Conservation (phyloP, 164 flowering plant species). For the Macadamia integrifolia region DNA sequence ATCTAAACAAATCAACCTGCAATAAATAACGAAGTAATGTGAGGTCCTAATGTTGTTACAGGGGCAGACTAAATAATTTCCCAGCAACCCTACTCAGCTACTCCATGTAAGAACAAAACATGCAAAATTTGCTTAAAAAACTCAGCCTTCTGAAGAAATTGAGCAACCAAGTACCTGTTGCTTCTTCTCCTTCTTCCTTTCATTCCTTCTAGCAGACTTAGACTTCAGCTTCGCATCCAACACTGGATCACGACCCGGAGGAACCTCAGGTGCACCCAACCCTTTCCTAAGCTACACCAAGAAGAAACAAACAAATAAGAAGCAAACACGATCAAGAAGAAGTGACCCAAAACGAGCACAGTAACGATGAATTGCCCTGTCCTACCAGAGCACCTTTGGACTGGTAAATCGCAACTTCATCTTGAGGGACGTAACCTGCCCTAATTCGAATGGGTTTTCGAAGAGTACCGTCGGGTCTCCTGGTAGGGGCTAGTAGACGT, state of each 20-base stretch:
- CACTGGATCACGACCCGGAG: neutral
- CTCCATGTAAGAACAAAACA: neutral
- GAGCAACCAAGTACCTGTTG: neutral
- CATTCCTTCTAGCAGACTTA: neutral
- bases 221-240: neutral
- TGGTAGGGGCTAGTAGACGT: neutral
- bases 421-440: neutral
- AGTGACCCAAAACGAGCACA: neutral
- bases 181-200: neutral
- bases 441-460: neutral
- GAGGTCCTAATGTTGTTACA: too few relatives aligned
- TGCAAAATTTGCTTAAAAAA: neutral
- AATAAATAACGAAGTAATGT: too few relatives aligned
- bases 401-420: neutral
- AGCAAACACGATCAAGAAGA: neutral
- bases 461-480: neutral
- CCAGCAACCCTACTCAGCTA: neutral
- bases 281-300: neutral
- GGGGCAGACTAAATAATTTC: neutral
- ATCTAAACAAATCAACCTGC: too few relatives aligned
- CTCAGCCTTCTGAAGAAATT: too few relatives aligned
- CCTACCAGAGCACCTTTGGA: slow-evolving; percentile 2
- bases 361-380: neutral
- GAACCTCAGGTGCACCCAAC: neutral
- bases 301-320: neutral